These are phyloP conservation scores for Erigeron canadensis DNA, from an alignment of 129 eudicot genomes.

Conservation along the genomic window DNA sequence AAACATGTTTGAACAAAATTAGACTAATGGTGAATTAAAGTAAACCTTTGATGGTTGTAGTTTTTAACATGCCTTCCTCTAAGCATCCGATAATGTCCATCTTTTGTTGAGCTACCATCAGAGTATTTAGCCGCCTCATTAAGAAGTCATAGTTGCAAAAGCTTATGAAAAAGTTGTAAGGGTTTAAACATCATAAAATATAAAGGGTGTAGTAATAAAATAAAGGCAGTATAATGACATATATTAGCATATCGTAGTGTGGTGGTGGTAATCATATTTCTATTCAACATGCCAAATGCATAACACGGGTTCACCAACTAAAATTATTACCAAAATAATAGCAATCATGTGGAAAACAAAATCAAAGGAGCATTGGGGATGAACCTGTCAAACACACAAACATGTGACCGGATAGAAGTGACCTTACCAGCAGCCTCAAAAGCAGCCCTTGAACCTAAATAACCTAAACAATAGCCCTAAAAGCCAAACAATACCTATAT, in stretches of 20 bases:
- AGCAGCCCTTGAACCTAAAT: no score
- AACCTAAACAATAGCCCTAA: no score
- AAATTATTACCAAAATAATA: no score
- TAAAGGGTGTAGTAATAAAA: background rate
- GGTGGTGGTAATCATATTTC: background rate
- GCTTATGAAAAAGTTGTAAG: slow-evolving; percentile 1
- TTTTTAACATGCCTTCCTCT: slow-evolving; percentile 75
- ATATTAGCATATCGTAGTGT: background rate
- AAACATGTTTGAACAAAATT: background rate
- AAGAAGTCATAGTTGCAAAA: slow-evolving; percentile 60
- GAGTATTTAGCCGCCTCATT: slow-evolving; percentile 46
- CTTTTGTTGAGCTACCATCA: slow-evolving; percentile 46
- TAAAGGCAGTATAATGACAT: background rate
- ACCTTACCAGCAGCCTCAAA: no score
- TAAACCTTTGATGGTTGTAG: slow-evolving; percentile 61
- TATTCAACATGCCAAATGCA: background rate
- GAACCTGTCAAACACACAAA: no score
- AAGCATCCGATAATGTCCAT: slow-evolving; percentile 63
- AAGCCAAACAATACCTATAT: no score
- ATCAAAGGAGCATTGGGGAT: no score
- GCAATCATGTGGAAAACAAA: no score
- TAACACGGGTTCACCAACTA: no score
- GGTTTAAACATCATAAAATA: background rate
- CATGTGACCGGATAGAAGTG: no score
- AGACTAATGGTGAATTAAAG: background rate